These are phyloP conservation scores for Hemileccinum rubropunctum DNA, from an alignment of 768 basidiomycete genomes.

Conservation along the genomic window DNA sequence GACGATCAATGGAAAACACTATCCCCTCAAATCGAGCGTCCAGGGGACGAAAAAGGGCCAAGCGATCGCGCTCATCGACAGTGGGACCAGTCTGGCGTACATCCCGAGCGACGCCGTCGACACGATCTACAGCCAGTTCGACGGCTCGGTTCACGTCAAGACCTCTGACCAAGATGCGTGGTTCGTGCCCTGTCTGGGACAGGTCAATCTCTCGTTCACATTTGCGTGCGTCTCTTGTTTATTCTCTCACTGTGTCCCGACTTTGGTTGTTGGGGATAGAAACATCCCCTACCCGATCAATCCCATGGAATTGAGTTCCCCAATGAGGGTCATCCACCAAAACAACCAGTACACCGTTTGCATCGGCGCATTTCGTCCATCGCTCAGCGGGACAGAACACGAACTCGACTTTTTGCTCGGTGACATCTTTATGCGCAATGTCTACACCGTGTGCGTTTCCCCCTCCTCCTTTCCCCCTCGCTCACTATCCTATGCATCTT, in stretches of 20 bases:
- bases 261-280: background rate
- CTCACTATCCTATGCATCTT: background rate
- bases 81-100: constrained; percentile 40
- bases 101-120: constrained; percentile 34
- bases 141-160: constrained; percentile 34
- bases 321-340: constrained; percentile 22
- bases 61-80: constrained; percentile 41
- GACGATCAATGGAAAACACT: constrained; percentile 29
- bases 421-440: constrained; percentile 45
- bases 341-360: constrained; percentile 40
- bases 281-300: constrained; percentile 38
- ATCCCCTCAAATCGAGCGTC: constrained; percentile 31
- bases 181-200: constrained; percentile 35
- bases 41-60: constrained; percentile 29
- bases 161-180: constrained; percentile 30
- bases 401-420: constrained; percentile 43
- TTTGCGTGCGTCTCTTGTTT: constrained; percentile 9
- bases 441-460: constrained; percentile 39
- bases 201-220: constrained; percentile 29
- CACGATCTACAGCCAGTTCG: constrained; percentile 39
- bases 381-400: constrained; percentile 20
- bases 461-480: background rate
- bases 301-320: constrained; percentile 41
- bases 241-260: background rate
- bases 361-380: constrained; percentile 31